Base-by-base conservation (phyloP, 2,329 filamentous ascomycete genomes). In the Xylariaceae sp. region DNA sequence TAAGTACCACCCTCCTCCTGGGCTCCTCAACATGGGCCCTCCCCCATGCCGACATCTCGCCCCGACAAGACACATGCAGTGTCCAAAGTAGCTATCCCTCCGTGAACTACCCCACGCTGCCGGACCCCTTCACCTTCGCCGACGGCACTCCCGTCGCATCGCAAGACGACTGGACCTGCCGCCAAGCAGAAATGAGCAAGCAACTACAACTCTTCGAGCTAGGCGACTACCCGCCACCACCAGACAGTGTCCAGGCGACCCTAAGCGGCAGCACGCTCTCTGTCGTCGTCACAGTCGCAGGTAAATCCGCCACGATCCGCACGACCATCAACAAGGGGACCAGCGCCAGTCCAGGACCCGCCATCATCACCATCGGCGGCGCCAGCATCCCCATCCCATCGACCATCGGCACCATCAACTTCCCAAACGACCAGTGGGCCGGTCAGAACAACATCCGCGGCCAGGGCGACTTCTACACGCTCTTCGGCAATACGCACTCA, bases 341-440 rank as follows among this genome's bases (percentile, higher is more conserved):
- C 56, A 76, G 80, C 55, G 76, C 69, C 37, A 76, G 74, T 3
- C 80, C 82, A 1, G 80, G 78, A 68, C 81, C 82, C 5, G 82
- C 82, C 61, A 80, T 86, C 70, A 83, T 86, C 66, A 78, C 77
- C 55, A 81, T 82, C 64, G 83, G 81, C 48, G 80, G 74, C 45
- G 72, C 78, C 6, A 82, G 78, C 62, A 75, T 87, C 53, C 82
- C 83, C 13, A 75, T 83, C 53, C 82, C 82, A 1, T 74, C 71
- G 42, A 77, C 74, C 53, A 78, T 87, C 34, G 83, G 79, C 44
- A 81, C 78, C 58, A 82, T 86, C 67, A 81, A 74, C 62, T 86
- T 86, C 73, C 77, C 78, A 72, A 86, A 85, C 70, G 78, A 84
- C 67, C 76, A 78, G 34, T 81, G 86, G 60, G 84, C 77, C 18